Conservation (phyloP, 2,329 filamentous ascomycete species). For the Fusarium pseudograminearum region DNA sequence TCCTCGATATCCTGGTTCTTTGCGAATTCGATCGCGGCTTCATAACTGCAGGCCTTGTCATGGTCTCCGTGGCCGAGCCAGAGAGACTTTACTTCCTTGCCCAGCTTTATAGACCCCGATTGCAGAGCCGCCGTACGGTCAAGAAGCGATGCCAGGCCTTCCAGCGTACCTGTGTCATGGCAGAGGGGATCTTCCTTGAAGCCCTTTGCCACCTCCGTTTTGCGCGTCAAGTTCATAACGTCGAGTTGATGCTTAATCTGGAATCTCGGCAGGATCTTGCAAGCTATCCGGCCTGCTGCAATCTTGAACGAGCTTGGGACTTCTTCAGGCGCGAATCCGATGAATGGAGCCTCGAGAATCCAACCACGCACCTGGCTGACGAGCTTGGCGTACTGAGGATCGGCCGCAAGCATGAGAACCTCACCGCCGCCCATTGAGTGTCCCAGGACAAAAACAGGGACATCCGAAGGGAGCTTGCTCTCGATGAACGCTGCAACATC, state of each 20-base stretch:
- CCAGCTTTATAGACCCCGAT: slow-evolving; percentile 64
- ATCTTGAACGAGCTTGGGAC: slow-evolving; percentile 74
- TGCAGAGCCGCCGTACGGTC: slow-evolving; percentile 76
- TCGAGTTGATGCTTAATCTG: slow-evolving; percentile 77
- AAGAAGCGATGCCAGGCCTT: slow-evolving; percentile 80
- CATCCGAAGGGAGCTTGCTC: slow-evolving; percentile 63
- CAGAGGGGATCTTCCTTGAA: slow-evolving; percentile 76
- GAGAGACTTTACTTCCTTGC: slow-evolving; percentile 70
- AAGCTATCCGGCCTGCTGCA: slow-evolving; percentile 73
- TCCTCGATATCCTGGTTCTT: slow-evolving; percentile 71
- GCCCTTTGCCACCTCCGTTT: slow-evolving; percentile 70
- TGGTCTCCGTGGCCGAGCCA: slow-evolving; percentile 82
- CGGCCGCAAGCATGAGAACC: slow-evolving; percentile 70
- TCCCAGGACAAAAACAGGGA: slow-evolving; percentile 85
- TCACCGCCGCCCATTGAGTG: slow-evolving; percentile 93
- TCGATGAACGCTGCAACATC: slow-evolving; percentile 84
- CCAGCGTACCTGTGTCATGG: slow-evolving; percentile 88
- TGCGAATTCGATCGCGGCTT: slow-evolving; percentile 73
- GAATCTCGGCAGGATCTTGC: slow-evolving; percentile 73
- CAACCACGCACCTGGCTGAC: slow-evolving; percentile 75
- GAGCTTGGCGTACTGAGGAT: slow-evolving; percentile 64
- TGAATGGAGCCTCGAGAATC: slow-evolving; percentile 81
- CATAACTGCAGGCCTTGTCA: slow-evolving; percentile 76
- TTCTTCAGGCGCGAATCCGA: slow-evolving; percentile 75
- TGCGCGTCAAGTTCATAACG: slow-evolving; percentile 73